Base-by-base conservation (phyloP, 2,329 filamentous ascomycete genomes). In the Nemania diffusa region DNA sequence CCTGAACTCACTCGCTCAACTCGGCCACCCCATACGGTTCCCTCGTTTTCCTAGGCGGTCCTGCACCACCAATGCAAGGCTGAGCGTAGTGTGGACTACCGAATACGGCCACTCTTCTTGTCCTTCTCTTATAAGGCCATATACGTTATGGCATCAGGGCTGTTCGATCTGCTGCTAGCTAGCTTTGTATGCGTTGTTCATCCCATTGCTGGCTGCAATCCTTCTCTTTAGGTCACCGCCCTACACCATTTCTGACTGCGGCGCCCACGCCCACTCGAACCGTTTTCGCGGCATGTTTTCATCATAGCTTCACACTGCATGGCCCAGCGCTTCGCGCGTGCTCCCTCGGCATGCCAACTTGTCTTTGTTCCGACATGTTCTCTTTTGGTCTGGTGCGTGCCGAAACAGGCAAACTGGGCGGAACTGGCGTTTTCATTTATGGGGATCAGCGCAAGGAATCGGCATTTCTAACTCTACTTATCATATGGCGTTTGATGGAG, bases 391-490 rank as follows among this genome's bases (percentile, higher is more conserved):
- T 60, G 46, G 27, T 50, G 22, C 32, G 56, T 48, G 40, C 57
- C 55, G 42, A 59, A 56, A 29, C 37, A 56, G 55, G 50, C 40
- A 37, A 48, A 32, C 32, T 40, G 26, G 46, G 53, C 20, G 56
- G 56, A 32, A 56, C 44, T 40, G 68, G 68, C 59, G 62, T 69
- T 69, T 65, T 57, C 48, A 26, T 65, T 60, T 64, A 57, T 37
- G 55, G 46, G 58, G 68, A 62, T 63, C 62, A 63, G 65, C 59
- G 48, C 62, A 64, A 59, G 52, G 50, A 62, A 64, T 64, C 60
- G 32, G 34, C 24, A 24, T 63, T 66, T 62, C 17, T 40, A 40
- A 27, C 48, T 27, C 57, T 42, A 40, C 34, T 63, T 22, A 44
- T 53, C 7, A 40, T 37, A 67, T 34, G 68, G 65, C 52, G 65